phyloP scores from a whole-genome alignment of 2,329 filamentous ascomycete species.

The Fusarium nygamai region DNA sequence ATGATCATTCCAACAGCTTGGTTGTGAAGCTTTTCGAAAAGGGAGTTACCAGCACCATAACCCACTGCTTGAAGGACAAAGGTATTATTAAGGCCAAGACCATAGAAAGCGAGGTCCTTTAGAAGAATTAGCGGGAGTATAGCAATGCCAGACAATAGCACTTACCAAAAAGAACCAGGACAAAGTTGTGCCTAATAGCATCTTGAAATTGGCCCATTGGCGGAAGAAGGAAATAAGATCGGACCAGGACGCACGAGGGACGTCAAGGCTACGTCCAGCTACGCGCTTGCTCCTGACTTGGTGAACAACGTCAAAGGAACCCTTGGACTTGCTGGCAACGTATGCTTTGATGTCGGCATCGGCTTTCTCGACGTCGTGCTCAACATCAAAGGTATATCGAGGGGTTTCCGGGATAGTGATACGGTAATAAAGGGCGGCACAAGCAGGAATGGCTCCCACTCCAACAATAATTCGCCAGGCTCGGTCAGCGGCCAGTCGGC shows the following conservation, averaged over 20 bases:
- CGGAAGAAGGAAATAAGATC: slow-evolving; percentile 76
- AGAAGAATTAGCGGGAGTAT: slow-evolving; percentile 1
- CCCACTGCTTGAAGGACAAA: slow-evolving; percentile 78
- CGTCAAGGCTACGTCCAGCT: slow-evolving; percentile 63
- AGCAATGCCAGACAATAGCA: neutral
- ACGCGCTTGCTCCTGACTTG: slow-evolving; percentile 64
- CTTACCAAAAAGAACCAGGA: slow-evolving; percentile 81
- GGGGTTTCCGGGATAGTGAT: slow-evolving; percentile 88
- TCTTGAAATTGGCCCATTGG: slow-evolving; percentile 74
- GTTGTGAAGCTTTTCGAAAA: slow-evolving; percentile 77
- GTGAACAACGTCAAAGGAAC: slow-evolving; percentile 58
- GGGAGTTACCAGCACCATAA: slow-evolving; percentile 69
- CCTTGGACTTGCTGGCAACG: slow-evolving; percentile 58
- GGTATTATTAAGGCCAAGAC: slow-evolving; percentile 78
- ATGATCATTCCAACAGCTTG: slow-evolving; percentile 82
- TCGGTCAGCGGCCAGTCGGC: slow-evolving; percentile 77
- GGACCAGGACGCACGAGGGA: slow-evolving; percentile 74
- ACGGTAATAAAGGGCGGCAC: slow-evolving; percentile 84
- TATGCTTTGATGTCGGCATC: slow-evolving; percentile 76
- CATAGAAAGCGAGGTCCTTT: slow-evolving; percentile 74
- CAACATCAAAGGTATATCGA: slow-evolving; percentile 83
- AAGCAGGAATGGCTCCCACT: slow-evolving; percentile 80
- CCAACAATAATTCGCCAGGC: slow-evolving; percentile 86
- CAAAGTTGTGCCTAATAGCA: slow-evolving; percentile 78
- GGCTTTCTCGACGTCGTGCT: slow-evolving; percentile 78